Conservation (phyloP, 352 stramenopile genomes). For the Phytophthora hybrid region DNA sequence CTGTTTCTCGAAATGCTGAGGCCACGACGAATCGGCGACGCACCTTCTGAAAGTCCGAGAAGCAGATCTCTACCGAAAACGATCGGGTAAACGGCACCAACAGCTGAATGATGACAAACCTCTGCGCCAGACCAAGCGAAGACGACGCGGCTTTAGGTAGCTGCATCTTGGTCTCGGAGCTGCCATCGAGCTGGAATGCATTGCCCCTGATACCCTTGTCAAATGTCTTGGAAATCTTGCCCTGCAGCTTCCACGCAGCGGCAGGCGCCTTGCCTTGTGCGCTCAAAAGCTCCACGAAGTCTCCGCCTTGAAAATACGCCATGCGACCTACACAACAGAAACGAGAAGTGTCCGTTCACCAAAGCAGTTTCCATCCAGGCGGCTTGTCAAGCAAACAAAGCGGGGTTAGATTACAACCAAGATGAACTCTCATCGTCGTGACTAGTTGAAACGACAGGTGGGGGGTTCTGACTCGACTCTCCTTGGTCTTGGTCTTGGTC, state of each 20-base stretch:
- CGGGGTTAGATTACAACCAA: constrained; percentile 37
- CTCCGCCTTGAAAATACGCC: constrained; percentile 82
- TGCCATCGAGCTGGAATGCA: constrained; percentile 78
- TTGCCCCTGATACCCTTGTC: constrained; percentile 86
- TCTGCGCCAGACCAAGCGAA: constrained; percentile 69
- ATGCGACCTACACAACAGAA: constrained; percentile 22
- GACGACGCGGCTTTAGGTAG: constrained; percentile 62
- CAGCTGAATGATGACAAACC: constrained; percentile 80
- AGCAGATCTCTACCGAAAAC: constrained; percentile 84
- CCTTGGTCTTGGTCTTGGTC: constrained; percentile 4
- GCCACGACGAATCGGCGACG: constrained; percentile 78
- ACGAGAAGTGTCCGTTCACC: constrained; percentile 34
- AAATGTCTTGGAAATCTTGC: constrained; percentile 83
- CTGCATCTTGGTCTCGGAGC: constrained; percentile 83
- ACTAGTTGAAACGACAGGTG: constrained; percentile 15
- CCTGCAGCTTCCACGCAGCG: constrained; percentile 73
- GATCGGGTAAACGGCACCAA: constrained; percentile 66
- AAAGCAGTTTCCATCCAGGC: constrained; percentile 21
- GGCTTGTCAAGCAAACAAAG: constrained; percentile 8
- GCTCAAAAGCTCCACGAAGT: constrained; percentile 85
- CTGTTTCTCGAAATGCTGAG: constrained; percentile 80
- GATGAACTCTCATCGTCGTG: constrained; percentile 20
- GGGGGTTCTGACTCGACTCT: constrained; percentile 9
- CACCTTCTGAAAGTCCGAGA: constrained; percentile 78
- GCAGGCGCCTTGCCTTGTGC: constrained; percentile 80